Evolutionary conservation across 2,329 filamentous ascomycete genomes (phyloP).

Genomic region (Intubia oerlemansii): DNA sequence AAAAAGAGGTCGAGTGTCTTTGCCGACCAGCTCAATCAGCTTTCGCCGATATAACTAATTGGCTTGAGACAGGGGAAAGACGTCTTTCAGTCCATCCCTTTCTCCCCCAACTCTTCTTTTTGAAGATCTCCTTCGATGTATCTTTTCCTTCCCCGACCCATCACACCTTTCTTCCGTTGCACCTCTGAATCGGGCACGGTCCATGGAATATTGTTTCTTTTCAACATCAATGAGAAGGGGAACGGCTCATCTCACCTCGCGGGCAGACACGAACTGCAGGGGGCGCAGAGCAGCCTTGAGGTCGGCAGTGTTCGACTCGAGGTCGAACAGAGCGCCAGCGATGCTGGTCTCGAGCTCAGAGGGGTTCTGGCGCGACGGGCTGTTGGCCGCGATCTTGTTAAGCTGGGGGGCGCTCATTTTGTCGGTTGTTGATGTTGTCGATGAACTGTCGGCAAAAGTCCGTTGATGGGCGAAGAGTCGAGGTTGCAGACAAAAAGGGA

Average conservation of each 20-base stretch:
- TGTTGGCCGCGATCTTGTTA: conserved; percentile 98
- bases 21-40: too few species aligned
- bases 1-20: too few species aligned
- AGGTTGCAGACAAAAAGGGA: neutral
- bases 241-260: conserved; percentile 80
- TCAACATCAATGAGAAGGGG: conserved; percentile 3
- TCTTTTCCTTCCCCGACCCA: too few species aligned
- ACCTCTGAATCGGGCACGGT: conserved; percentile 1
- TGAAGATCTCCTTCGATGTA: too few species aligned
- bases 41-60: too few species aligned
- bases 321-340: conserved; percentile 91
- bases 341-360: conserved; percentile 96
- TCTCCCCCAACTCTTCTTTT: too few species aligned
- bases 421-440: conserved; percentile 3
- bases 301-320: conserved; percentile 98
- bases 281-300: conserved; percentile 90
- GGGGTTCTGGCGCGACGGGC: conserved; percentile 85
- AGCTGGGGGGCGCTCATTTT: conserved; percentile 43
- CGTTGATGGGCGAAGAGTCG: too few species aligned
- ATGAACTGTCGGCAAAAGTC: neutral
- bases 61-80: too few species aligned
- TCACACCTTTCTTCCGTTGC: too few species aligned
- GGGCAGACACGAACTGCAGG: conserved; percentile 96
- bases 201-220: conserved; percentile 3
- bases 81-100: too few species aligned